A percentile compares a stretch with the other conserved stretches of the same genome.
Evolutionary conservation across 768 basidiomycete species (phyloP).

Genomic region (Tephrocybe rancida): DNA sequence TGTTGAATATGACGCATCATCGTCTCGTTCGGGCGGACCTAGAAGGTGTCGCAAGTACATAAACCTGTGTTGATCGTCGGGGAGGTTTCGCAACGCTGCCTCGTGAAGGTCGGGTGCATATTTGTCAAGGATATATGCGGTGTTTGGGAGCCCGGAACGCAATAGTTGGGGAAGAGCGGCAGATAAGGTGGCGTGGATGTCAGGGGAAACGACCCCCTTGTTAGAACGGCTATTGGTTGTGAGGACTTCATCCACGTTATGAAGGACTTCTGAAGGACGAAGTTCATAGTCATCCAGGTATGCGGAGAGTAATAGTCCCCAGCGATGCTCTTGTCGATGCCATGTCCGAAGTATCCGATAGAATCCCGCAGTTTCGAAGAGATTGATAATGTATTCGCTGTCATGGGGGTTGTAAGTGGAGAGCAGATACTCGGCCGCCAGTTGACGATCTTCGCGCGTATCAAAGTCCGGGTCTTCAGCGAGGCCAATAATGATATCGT

Average conservation of each 20-base stretch:
- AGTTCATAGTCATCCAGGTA: constrained; percentile 77
- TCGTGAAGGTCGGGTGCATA: constrained; percentile 69
- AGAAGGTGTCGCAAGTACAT: constrained; percentile 79
- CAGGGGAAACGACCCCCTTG: constrained; percentile 53
- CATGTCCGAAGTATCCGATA: constrained; percentile 86
- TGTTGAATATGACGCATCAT: constrained; percentile 26
- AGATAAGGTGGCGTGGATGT: constrained; percentile 55
- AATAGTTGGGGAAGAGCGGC: constrained; percentile 69
- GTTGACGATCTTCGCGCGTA: constrained; percentile 91
- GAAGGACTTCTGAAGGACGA: constrained; percentile 60
- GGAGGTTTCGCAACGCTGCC: constrained; percentile 56
- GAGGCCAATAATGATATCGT: constrained; percentile 77
- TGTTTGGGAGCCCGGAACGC: constrained; percentile 56
- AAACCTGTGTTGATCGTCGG: constrained; percentile 54
- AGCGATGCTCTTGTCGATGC: constrained; percentile 74
- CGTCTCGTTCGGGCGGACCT: constrained; percentile 46
- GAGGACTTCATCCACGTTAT: constrained; percentile 66
- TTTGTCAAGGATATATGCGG: constrained; percentile 74
- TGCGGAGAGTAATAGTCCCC: constrained; percentile 73
- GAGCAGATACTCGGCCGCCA: constrained; percentile 91
- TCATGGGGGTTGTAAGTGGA: constrained; percentile 90
- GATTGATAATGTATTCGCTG: constrained; percentile 58
- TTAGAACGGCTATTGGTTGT: constrained; percentile 43
- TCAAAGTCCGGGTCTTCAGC: constrained; percentile 72
- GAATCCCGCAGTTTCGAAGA: constrained; percentile 87